phyloP scores from a whole-genome alignment of 768 basidiomycete genomes.

The Suillus brevipes region DNA sequence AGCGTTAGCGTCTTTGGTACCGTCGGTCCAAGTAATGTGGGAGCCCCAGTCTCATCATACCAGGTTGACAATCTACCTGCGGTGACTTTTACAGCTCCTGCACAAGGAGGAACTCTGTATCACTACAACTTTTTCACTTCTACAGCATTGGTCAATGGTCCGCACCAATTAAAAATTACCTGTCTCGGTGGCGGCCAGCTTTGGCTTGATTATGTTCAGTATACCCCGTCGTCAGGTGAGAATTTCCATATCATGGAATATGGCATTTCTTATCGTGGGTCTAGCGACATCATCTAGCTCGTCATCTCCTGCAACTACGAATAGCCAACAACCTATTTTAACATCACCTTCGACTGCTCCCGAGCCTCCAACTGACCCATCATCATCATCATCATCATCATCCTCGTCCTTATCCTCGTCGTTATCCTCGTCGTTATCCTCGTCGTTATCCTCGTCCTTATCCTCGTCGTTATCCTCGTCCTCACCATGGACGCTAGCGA shows the following conservation, averaged over 20 bases:
- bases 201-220: constrained; percentile 11
- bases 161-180: constrained; percentile 4
- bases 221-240: constrained; percentile 3
- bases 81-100: background rate
- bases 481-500: too few species aligned
- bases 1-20: constrained; percentile 8
- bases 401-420: too few species aligned
- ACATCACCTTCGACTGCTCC: background rate
- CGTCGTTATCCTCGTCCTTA: too few species aligned
- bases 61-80: background rate
- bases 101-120: background rate
- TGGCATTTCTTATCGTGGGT: background rate
- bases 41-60: constrained; percentile 6
- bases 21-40: constrained; percentile 1
- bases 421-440: too few species aligned
- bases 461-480: too few species aligned
- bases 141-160: background rate
- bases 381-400: background rate
- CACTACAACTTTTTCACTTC: constrained; percentile 8
- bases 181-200: background rate
- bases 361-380: background rate
- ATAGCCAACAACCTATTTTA: background rate
- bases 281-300: too few species aligned
- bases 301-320: too few species aligned
- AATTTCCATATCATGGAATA: background rate